Base-by-base conservation (phyloP, 495 filamentous ascomycete genomes). In the Talaromyces wortmannii region DNA sequence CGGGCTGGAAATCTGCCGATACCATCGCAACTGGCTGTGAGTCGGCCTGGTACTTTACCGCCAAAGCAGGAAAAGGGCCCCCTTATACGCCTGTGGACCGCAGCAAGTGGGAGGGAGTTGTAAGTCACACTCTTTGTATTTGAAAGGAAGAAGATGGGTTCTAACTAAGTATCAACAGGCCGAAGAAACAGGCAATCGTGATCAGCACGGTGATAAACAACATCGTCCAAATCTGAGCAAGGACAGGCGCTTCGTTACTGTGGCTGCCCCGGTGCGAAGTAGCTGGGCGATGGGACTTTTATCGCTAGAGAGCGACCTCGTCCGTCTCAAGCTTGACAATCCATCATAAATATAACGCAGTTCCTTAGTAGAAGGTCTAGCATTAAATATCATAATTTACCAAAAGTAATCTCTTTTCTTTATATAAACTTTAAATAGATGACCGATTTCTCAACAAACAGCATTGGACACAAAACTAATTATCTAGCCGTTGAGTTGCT, bases 21-120 rank as follows among this genome's bases (percentile, higher is more conserved):
- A 79, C 90, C 33, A 90, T 97, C 55, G 88, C 89, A 10, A 68
- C 79, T 46, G 91, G 91, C 3, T 96, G 90, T 67, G 91, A 97
- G 66, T 83, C 79, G 11, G 79, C 84, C 5, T 98, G 94, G 94
- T 75, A 81, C 45, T 83, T 82, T 57, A 82, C 86, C 10, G 87
- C 83, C 0, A 78, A 83, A 53, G 67, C 84, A 56, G 89, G 89
- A 3, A 78, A 81, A 7, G 92, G 91, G 0, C 91, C 91, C 15
- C 81, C 82, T 11, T 96, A 94, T 23, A 40, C 31, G 10, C 42
- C 17, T 6, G 30, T 29, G 10, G n/a, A 18, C 13, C 36, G 8
- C 13, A 40, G 36, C 36, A 40, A 2, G 8, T 10, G 36, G 36
- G 13, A 8, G 13, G 36, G 13, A 40, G 5, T 40, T 13, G 36